A percentile compares a stretch with the other conserved stretches of the same genome.
These are phyloP conservation scores for Podospora appendiculata DNA, from an alignment of 495 filamentous ascomycete species.

Conservation along the genomic window DNA sequence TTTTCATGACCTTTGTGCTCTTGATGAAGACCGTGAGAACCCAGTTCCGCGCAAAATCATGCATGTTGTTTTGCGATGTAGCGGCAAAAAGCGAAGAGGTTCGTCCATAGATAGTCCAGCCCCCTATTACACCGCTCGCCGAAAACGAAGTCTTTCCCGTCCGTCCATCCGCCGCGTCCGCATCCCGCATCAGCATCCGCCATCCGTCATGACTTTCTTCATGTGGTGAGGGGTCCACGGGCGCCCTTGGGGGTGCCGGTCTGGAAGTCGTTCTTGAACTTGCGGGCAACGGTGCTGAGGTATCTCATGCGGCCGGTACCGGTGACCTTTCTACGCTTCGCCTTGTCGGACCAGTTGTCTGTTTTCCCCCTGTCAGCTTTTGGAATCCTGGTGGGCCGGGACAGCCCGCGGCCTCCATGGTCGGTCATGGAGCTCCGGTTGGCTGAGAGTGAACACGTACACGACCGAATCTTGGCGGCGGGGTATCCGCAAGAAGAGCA, in stretches of 20 bases:
- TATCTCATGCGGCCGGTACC: conserved; percentile 89
- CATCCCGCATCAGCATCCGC: conserved; percentile 17
- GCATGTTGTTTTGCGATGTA: conserved; percentile 15
- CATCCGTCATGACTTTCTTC: conserved; percentile 13
- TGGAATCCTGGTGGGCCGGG: not conserved
- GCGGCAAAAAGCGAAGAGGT: conserved; percentile 19
- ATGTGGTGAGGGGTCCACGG: conserved; percentile 46
- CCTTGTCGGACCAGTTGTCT: conserved; percentile 99
- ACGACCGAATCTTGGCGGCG: conserved; percentile 92
- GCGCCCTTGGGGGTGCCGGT: conserved; percentile 80
- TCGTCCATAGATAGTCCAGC: conserved; percentile 19
- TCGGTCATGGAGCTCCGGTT: not conserved
- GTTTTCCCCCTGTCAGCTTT: conserved; percentile 15
- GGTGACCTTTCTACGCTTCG: conserved; percentile 98
- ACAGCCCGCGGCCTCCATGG: not conserved
- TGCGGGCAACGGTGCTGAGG: conserved; percentile 81
- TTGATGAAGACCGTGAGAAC: conserved; percentile 17
- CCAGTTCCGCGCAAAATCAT: conserved; percentile 24
- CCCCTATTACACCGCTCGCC: conserved; percentile 26
- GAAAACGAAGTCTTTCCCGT: conserved; percentile 21
- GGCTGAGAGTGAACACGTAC: conserved; percentile 55
- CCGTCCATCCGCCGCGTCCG: conserved; percentile 2
- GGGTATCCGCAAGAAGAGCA: conserved; percentile 98
- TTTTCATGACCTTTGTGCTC: conserved; percentile 25
- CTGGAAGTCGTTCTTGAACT: conserved; percentile 96